Evolutionary conservation across 1,284 basidiomycete genomes (phyloP), one percentile per base, ranked within the genome.

Genomic region (Wolfiporia cocos): DNA sequence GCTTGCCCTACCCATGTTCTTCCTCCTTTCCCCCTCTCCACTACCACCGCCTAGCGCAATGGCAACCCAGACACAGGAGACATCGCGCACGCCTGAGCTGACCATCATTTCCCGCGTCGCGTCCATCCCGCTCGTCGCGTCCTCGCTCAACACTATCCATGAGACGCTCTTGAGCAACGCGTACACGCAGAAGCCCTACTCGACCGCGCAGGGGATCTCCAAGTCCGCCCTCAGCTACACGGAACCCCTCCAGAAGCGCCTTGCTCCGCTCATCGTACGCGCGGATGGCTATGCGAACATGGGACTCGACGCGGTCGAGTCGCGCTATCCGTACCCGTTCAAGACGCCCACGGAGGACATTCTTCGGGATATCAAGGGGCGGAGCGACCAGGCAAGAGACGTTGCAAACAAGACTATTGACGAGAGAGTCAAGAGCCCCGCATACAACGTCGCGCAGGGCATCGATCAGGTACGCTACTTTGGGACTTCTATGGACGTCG

Each of bases 381-480:
- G 67, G 42, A 73, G 69, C 39, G 71, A 81, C 50, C 73, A 68
- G 48, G 79, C 76, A 26, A 67, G 73, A 40, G 68, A 67, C 26
- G 64, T 70, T 17, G 79, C 78, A n/a, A 74, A 74, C 61, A 79
- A 81, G 66, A 74, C 73, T 4, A 67, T 86, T 48, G 81, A 86
- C 47, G 75, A 79, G 55, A 73, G 63, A 26, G 76, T 88, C 49
- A 76, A 67, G 51, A 69, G 67, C 0, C 86, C 85, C 15, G 85
- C 79, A 0, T 65, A 72, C 37, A 71, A 70, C 44, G 76, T 78
- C 29, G 86, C 71, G 0, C 73, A 78, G 50, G 81, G 73, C 15
- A 79, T 88, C 45, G 86, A 89, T 65, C 76, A 85, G 69, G 85
- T 84, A 50, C 42, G 70, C 56, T n/a, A n/a, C n/a, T n/a, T n/a